A percentile compares a stretch with the other conserved stretches of the same genome.
Conservation (phyloP, 306 rosid species). For the Cicer chorassanicum region DNA sequence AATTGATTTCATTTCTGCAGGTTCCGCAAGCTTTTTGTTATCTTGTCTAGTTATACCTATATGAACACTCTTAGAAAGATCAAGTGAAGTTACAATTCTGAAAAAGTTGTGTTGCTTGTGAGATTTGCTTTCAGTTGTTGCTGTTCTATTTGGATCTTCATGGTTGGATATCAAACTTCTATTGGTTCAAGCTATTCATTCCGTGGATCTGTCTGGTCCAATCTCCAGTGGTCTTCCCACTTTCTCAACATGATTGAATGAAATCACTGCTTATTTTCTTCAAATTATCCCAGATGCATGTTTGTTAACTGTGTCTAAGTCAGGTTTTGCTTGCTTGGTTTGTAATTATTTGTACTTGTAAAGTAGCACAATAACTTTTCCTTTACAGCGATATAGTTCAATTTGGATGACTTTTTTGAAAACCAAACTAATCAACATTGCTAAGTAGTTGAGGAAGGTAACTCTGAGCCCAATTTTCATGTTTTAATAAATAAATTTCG, state of each 20-base stretch:
- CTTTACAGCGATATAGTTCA: not conserved
- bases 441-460: not conserved
- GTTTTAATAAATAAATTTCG: too few relatives aligned
- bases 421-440: not conserved
- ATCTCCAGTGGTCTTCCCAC: conserved; percentile 10
- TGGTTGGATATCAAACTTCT: conserved; percentile 27
- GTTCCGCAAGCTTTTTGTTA: conserved; percentile 86
- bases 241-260: conserved; percentile 14
- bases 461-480: too few relatives aligned
- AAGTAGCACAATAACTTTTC: conserved; percentile 31
- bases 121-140: conserved; percentile 29
- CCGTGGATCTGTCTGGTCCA: not conserved
- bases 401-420: conserved; percentile 3
- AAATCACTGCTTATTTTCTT: conserved; percentile 28
- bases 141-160: conserved; percentile 32
- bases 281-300: conserved; percentile 24
- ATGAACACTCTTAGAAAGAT: conserved; percentile 74
- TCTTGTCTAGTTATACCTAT: conserved; percentile 84
- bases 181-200: conserved; percentile 32
- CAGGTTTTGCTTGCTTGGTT: conserved; percentile 27
- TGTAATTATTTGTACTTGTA: conserved; percentile 10
- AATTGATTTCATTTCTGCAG: conserved; percentile 54
- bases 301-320: conserved; percentile 12
- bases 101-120: conserved; percentile 22
- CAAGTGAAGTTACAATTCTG: conserved; percentile 32